A percentile compares a stretch with the other conserved stretches of the same genome.
Evolutionary conservation across 208 protist genomes (phyloP).

Genomic region (Histomonas meleagridis): DNA sequence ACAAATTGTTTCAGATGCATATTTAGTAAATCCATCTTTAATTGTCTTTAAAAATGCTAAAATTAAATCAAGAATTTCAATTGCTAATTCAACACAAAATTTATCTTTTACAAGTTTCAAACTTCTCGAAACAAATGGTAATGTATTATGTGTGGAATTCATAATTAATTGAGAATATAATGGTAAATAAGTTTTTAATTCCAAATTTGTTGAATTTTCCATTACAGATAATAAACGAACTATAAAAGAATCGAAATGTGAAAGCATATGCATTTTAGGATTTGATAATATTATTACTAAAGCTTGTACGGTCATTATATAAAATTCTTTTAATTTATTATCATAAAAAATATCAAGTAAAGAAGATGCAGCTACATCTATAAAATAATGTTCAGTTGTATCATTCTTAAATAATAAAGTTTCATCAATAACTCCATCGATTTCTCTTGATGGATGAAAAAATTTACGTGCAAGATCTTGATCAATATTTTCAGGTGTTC

Average conservation of each 20-base stretch:
- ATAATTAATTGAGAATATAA: not conserved
- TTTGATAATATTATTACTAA: not conserved
- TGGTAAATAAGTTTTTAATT: not conserved
- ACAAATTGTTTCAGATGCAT: not conserved
- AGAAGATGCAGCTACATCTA: not conserved
- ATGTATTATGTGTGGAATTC: not conserved
- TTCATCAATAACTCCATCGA: not conserved
- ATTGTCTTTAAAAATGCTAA: not conserved
- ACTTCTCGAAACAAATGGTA: not conserved
- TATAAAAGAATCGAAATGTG: not conserved
- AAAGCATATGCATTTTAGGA: not conserved
- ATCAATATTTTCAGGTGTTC: not conserved
- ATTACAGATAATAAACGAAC: not conserved
- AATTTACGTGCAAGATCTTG: not conserved
- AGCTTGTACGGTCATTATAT: not conserved
- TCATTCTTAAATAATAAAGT: not conserved
- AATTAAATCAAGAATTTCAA: not conserved
- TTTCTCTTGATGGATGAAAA: slow-evolving; percentile 13
- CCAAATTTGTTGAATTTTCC: not conserved
- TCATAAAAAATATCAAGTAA: not conserved
- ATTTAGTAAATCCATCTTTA: not conserved
- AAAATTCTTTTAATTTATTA: not conserved
- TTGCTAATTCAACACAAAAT: not conserved
- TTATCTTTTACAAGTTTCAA: not conserved
- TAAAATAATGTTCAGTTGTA: not conserved